Evolutionary conservation across 768 basidiomycete species (phyloP), one percentile per base, ranked within the genome.

Genomic region (Agrocybe pediades): DNA sequence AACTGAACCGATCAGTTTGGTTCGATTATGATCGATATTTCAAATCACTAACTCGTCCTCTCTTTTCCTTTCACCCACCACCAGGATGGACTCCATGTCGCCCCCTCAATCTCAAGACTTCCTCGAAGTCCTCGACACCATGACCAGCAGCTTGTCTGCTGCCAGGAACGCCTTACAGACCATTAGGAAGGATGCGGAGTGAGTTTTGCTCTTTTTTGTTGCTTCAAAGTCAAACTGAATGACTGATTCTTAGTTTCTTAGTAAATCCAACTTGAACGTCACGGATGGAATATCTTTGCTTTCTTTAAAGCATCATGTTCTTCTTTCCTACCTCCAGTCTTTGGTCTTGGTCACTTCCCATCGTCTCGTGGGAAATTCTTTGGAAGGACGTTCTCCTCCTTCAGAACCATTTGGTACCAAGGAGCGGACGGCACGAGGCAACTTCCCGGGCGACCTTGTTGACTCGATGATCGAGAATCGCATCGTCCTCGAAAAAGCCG

Each of bases 241-340:
- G 15, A 25, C 56, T 56, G 43, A 55, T 62, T 52, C 44, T 53
- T 49, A 46, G 43, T 48, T 61, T 47, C 11, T 44, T 56, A 73
- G 60, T 55, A 63, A 44, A 44, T 60, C 62, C 56, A 65, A 58
- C 43, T 68, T 78, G 17, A 78, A 88, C 56, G 81, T 78, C 9
- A 80, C 77, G 62, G 81, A 91, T 25, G 97, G 97, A 33, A 92
- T 99, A 56, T 98, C 97, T 0, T 78, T 99, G 4, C 77, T 99
- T 20, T 90, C 92, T 9, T 72, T 95, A 46, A 95, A 97, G 71
- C 88, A 95, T 60, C 84, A 94, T 49, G 68, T 90, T 19, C 78
- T 97, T 55, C 71, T 98, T 2, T 87, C 87, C 1, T 96, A 97
- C 68, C 74, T 97, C 9, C 93, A 94, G 53, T 87, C 92, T 13